Base-by-base conservation (phyloP, 2,329 filamentous ascomycete species). In the Epichloe baconii region DNA sequence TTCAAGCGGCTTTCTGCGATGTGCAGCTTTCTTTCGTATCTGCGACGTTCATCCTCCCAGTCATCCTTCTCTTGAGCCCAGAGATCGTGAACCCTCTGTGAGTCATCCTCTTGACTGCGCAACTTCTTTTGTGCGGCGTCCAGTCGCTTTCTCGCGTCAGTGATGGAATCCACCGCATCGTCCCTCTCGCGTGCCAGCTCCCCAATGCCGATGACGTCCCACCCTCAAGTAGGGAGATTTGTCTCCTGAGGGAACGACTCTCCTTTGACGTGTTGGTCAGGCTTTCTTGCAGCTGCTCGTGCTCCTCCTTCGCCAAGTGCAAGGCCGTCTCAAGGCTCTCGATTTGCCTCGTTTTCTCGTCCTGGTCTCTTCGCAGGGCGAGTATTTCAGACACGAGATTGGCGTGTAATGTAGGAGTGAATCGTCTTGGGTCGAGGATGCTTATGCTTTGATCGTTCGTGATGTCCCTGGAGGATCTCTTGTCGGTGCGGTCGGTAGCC, bases 331-430 rank as follows among this genome's bases (percentile, higher is more conserved):
- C 93, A 15, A 98, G 74, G 49, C 79, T 82, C 63, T 96, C 90
- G 50, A 98, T 95, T 49, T 88, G 78, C 59, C 82, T 87, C 44
- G 84, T 79, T 68, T 95, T 96, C 42, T 86, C 88, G 63, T 98
- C 93, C 55, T 97, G 80, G 57, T 98, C 93, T 52, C 93, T 78
- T 21, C 90, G 82, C 47, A 98, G 71, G 2, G 83, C 81, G 40
- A 98, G 73, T 55, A 98, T 98, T 66, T 98, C 93, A 0, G 91
- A 91, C 1, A 98, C 91, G 6, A 98, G 73, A 47, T 88, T 96
- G 8, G 93, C 93, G 66, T 97, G 93, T 11, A 98, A 71, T 0
- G 90, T 97, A 1, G 93, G 93, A 0, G 93, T 98, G 63, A 98
- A 96, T 38, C 93, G 80, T 51, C 91, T 82, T 3, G 93, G 89